phyloP scores from a whole-genome alignment of 805 yeast species.

The Candida chilensis region DNA sequence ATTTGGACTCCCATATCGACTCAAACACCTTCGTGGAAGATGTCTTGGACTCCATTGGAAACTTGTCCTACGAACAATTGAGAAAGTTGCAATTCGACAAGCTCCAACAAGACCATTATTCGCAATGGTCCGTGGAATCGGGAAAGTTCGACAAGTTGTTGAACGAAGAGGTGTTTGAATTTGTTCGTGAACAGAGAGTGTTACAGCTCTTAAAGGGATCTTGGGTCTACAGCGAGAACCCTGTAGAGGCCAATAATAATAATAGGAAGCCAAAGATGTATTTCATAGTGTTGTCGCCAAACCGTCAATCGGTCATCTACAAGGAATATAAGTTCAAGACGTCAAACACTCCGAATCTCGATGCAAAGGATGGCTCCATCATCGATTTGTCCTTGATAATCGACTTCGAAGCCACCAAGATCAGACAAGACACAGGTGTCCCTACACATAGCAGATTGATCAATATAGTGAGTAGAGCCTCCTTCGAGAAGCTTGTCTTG shows the following conservation, averaged over 20 bases:
- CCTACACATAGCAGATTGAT: conserved; percentile 36
- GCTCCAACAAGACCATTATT: conserved; percentile 22
- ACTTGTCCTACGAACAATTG: conserved; percentile 35
- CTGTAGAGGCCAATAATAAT: conserved; percentile 12
- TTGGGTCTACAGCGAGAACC: conserved; percentile 68
- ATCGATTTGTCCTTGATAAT: conserved; percentile 44
- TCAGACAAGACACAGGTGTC: conserved; percentile 35
- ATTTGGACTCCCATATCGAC: conserved; percentile 8
- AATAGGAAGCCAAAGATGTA: conserved; percentile 27
- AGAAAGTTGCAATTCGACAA: conserved; percentile 44
- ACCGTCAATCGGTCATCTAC: conserved; percentile 49
- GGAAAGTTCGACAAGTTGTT: conserved; percentile 39
- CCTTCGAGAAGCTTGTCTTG: conserved; percentile 48
- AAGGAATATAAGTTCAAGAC: conserved; percentile 47
- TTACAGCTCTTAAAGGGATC: conserved; percentile 66
- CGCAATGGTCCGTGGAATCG: conserved; percentile 36
- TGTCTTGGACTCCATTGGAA: conserved; percentile 30
- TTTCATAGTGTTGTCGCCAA: conserved; percentile 59
- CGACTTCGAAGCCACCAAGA: conserved; percentile 40
- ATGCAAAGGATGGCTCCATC: conserved; percentile 41
- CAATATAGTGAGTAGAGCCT: conserved; percentile 45
- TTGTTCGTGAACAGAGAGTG: conserved; percentile 70
- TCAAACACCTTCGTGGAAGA: conserved; percentile 24
- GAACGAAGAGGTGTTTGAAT: conserved; percentile 50
- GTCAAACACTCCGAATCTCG: conserved; percentile 43